Base-by-base conservation (phyloP, 257 asterid species). In the Penstemon newberryi region DNA sequence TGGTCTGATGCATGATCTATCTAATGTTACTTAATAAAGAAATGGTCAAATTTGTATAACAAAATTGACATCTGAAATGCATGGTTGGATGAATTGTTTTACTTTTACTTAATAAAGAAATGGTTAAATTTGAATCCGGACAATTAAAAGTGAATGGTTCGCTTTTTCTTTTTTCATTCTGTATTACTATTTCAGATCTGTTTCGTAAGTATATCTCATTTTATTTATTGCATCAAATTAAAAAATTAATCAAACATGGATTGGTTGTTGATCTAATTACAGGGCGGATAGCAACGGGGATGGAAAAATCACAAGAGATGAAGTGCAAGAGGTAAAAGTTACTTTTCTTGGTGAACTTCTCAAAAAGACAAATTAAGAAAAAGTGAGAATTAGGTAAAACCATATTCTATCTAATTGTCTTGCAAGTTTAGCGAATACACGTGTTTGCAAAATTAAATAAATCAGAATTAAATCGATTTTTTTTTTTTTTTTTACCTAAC, bases 201-300 rank as follows among this genome's bases (percentile, higher is more conserved):
- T 9, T 49, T 13, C n/a, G n/a, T 5, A 33, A 56, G n/a, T 4
- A 56, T 4, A 56, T 10, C 33, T 62, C 7, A 7, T 46, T 49
- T 10, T 2, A 9, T 9, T 25, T 25, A 15, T 11, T 62, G 7
- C 6, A 4, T 7, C 6, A 61, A 40, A 41, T n/a, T 33, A 8
- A n/a, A 60, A 7, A 18, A 15, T 15, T 15, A 15, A 38, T 41
- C 62, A 38, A 51, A 18, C 45, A 19, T 53, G 66, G 53, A 13
- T 11, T 56, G 15, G 45, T 37, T 36, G 38, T 37, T 40, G 40
- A 44, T 44, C 15, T 65, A 49, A 1, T 19, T 67, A 41, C 79
- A 91, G 98, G 98, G 96, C 96, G 36, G 98, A 92, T 73, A 78
- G 82, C 58, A 89, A 92, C 38, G 96, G 88, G 50, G 96, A 92